Evolutionary conservation across 2,329 filamentous ascomycete genomes (phyloP), one percentile per base, ranked within the genome.

Genomic region (Paracamarosporium sp.): DNA sequence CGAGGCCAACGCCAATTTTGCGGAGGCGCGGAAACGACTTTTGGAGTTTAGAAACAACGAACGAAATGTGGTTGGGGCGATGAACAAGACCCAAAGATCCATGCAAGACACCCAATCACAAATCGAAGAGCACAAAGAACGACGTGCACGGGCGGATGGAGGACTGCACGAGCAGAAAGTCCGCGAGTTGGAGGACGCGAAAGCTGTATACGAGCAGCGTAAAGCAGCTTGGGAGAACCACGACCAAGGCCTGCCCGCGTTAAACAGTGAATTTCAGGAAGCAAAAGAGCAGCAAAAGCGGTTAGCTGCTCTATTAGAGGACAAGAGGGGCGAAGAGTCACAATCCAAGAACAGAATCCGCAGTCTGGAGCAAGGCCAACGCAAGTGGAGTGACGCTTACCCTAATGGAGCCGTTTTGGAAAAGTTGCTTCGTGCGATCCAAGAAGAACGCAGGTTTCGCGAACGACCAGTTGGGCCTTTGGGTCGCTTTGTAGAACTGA

Each of bases 391-490:
- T 43, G 84, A 84, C 56, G 89, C 85, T 0, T 97, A 90, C 67
- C 85, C 88, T 40, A 73, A 76, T 1, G 58, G 64, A 9, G 84
- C 83, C 38, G 63, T 57, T 22, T 85, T 96, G 67, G 81, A 83
- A 1, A 77, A 81, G 1, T 83, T 97, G 3, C 77, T 96, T 6
- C 81, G 78, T 52, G 84, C 83, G n/a, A 91, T 98, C 59, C 82
- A 86, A 5, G 79, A 81, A n/a, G 91, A 96, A 56, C 75, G 62
- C 2, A 82, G 87, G 0, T 98, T 96, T 70, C 79, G 81, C 24
- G 80, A 85, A 41, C 88, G 85, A 60, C 95, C 95, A 2, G 81
- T 98, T 31, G 95, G 95, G 0, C 95, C 95, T 0, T 81, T 98
- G 13, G 95, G 93, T 28, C 81, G 87, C 24, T 86, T 95, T 68